Evolutionary conservation across 805 yeast genomes (phyloP), one percentile per base, ranked within the genome.

Genomic region (Cyberlindnera samutprakarnensis): DNA sequence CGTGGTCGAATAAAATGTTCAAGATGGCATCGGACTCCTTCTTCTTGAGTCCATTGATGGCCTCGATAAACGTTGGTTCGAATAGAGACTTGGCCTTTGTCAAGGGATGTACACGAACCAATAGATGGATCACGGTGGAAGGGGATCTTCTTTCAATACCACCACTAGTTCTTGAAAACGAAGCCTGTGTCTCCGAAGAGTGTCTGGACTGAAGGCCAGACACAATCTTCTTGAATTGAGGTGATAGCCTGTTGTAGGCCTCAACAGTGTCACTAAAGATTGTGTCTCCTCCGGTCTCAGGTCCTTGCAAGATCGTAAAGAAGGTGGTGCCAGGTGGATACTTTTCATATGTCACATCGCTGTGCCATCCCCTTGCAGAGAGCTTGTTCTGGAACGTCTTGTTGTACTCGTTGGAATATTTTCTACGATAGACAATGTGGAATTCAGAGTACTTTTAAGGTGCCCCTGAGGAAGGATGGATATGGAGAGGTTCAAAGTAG

Each of bases 391-490:
- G 34, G 33, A 53, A 54, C 7, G 49, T 56, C 27, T 46, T 52
- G 30, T 40, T 28, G 42, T 53, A 55, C 37, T 55, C 60, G 10
- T 48, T 38, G 27, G 59, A 50, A 16, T 36, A 36, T 19, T 33
- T 29, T 13, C 37, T 30, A 18, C 41, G 62, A 63, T 47, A 61
- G 56, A 27, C 80, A 80, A 27, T 79, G 72, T 75, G 83, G 39
- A 78, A 62, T 38, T 78, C 78, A 4, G 83, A 78, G 37, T 60
- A 59, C 10, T 59, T 63, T 42, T 59, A 58, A 27, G 83, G 87
- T 13, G 83, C 75, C 13, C 87, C 86, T 5, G 83, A 72, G 6
- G 83, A 75, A 27, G 84, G 82, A 50, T 80, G 88, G 38, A 78
- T 67, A 54, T 81, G 87, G 38, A 75, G 64, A 23, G 76, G 75